Evolutionary conservation across 2,329 filamentous ascomycete genomes (phyloP).

Genomic region (Xenosphaeropsis pyriputrescens): DNA sequence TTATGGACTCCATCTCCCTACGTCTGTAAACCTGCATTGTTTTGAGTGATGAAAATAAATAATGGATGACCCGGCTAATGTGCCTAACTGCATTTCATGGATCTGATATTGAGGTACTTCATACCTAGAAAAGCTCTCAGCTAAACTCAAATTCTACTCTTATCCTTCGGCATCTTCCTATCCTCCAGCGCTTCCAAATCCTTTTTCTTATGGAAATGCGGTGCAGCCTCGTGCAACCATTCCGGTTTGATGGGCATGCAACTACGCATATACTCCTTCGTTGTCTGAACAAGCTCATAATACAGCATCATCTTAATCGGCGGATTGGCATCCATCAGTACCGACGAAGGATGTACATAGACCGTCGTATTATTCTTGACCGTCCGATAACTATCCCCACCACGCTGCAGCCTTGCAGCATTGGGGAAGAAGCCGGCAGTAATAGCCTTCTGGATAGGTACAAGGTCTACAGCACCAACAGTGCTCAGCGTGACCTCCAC

Average conservation of each 20-base stretch:
- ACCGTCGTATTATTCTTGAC: constrained; percentile 83
- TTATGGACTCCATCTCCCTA: no score
- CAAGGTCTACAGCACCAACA: constrained; percentile 54
- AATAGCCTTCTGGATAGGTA: constrained; percentile 75
- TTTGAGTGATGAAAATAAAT: no score
- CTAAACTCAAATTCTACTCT: constrained; percentile 1
- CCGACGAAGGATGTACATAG: constrained; percentile 80
- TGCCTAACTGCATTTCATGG: no score
- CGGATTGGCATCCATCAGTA: constrained; percentile 65
- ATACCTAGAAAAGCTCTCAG: no score
- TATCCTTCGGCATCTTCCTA: constrained; percentile 53
- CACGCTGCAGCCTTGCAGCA: constrained; percentile 67
- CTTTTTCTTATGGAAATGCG: constrained; percentile 88
- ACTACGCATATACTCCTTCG: constrained; percentile 85
- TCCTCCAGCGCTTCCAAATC: constrained; percentile 74
- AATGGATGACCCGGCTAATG: no score
- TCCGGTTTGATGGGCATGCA: constrained; percentile 72
- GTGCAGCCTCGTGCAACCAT: constrained; percentile 82
- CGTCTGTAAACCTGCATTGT: no score
- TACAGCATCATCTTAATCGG: constrained; percentile 73
- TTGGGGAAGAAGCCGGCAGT: constrained; percentile 92
- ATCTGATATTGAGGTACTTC: no score
- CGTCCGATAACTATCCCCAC: constrained; percentile 79
- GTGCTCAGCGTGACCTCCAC: constrained; percentile 68
- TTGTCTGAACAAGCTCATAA: constrained; percentile 68